Base-by-base conservation (phyloP, 2,329 filamentous ascomycete genomes). In the Fusarium mexicanum region DNA sequence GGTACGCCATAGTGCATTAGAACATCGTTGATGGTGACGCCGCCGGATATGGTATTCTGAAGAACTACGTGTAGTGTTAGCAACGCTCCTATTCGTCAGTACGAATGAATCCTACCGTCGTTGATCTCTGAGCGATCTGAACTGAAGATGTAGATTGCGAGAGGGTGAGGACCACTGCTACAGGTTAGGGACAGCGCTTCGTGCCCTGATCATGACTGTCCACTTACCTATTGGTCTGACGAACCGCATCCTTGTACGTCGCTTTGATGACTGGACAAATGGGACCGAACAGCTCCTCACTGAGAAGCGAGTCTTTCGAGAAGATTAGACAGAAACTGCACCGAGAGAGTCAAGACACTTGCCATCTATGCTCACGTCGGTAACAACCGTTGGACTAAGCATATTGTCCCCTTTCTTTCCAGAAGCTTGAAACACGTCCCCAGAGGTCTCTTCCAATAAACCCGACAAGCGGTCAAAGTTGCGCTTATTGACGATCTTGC, bases 1-100 rank as follows among this genome's bases (percentile, higher is more conserved):
- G 79, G 79, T n/a, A 83, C 78, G 2, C 73, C 77, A 31, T 81
- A 80, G 51, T 87, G 85, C 11, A 85, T 71, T 38, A 82, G 73
- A 20, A 80, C 78, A 69, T 85, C 84, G 69, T 87, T 87, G 72
- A 87, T 78, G 1, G 84, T 86, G 54, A 86, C 84, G 20, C 85
- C 85, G 29, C 85, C 86, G 0, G 33, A 54, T 5, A 38, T 54
- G 3, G 50, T 54, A 2, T 38, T 38, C 1, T 54, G 18, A 0
- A 54, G 33, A 26, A 38, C 24, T 53, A n/a, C n/a, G n/a, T n/a
- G n/a, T n/a, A n/a, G n/a, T n/a, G n/a, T n/a, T n/a, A n/a, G n/a
- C n/a, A n/a, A n/a, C n/a, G n/a, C n/a, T n/a, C n/a, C n/a, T n/a
- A n/a, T n/a, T n/a, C n/a, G n/a, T n/a, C n/a, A n/a, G n/a, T n/a